phyloP scores from a whole-genome alignment of 305 asterid species.

The Fraxinus floribunda region DNA sequence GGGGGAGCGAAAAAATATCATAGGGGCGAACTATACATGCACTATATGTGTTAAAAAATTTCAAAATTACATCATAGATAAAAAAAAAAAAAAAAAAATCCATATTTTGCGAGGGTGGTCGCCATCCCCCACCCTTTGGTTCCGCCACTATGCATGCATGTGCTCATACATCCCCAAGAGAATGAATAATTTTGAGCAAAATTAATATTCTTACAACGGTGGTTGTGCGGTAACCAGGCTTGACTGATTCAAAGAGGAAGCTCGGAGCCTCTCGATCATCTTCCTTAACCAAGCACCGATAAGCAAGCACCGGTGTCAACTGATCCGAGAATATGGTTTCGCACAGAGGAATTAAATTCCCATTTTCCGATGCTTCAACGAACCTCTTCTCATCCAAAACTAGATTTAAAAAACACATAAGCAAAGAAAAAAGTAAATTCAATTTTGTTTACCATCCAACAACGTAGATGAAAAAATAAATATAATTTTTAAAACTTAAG shows the following conservation, averaged over 20 bases:
- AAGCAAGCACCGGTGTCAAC: constrained; percentile 86
- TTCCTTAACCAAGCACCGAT: constrained; percentile 85
- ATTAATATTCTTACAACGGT: constrained; percentile 50
- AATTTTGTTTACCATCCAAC: not conserved
- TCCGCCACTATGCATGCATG: not conserved
- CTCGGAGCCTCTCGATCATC: constrained; percentile 89
- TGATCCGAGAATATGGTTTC: constrained; percentile 82
- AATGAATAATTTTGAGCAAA: not conserved
- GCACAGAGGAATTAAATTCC: constrained; percentile 72
- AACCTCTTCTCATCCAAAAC: constrained; percentile 60
- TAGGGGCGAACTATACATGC: not conserved
- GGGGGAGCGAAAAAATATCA: not conserved
- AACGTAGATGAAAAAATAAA: not conserved
- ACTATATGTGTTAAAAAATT: not conserved
- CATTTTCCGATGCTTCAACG: constrained; percentile 56
- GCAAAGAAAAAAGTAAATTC: not conserved
- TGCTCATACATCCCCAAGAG: not conserved
- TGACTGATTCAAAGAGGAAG: constrained; percentile 83
- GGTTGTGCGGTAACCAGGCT: constrained; percentile 63
- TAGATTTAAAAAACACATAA: constrained; percentile 7
- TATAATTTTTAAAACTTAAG: not conserved
- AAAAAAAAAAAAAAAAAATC: too few species aligned
- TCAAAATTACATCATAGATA: not conserved
- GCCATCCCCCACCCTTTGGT: not conserved
- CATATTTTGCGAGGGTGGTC: not conserved